Percentiles rank a stretch among this genome's conserved stretches.
phyloP scores from a whole-genome alignment of 2,329 filamentous ascomycete species.

The Ciborinia camelliae region DNA sequence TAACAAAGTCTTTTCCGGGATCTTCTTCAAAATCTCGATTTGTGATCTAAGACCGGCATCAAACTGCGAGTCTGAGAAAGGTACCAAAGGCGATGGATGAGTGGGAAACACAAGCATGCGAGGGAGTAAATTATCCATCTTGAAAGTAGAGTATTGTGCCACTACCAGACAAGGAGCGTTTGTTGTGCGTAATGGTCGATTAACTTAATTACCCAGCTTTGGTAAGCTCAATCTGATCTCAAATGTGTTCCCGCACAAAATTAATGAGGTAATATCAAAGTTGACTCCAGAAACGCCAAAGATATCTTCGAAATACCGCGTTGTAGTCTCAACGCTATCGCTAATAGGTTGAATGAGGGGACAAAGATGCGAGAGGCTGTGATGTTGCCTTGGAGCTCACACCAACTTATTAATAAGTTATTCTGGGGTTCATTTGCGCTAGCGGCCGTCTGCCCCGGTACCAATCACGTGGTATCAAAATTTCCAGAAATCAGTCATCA shows the following conservation, averaged over 20 bases:
- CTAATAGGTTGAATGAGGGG: neutral
- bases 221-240: neutral
- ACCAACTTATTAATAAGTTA: too few relatives aligned
- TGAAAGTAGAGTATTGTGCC: conserved; percentile 15
- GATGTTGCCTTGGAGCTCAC: conserved; percentile 16
- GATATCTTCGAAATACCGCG: neutral
- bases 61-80: conserved; percentile 42
- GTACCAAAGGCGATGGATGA: conserved; percentile 37
- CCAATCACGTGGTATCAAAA: neutral
- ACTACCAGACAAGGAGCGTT: conserved; percentile 3
- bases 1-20: conserved; percentile 37
- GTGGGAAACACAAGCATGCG: conserved; percentile 42
- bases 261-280: neutral
- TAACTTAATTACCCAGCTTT: neutral
- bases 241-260: neutral
- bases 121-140: conserved; percentile 39
- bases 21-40: conserved; percentile 40
- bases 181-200: neutral
- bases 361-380: conserved; percentile 8
- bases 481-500: conserved; percentile 10
- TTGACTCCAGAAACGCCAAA: neutral
- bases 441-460: neutral
- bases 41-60: conserved; percentile 43
- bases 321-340: neutral
- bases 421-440: neutral